Evolutionary conservation across 1,139 yeast species (phyloP).

Genomic region (Kurtzmaniella natalensis): DNA sequence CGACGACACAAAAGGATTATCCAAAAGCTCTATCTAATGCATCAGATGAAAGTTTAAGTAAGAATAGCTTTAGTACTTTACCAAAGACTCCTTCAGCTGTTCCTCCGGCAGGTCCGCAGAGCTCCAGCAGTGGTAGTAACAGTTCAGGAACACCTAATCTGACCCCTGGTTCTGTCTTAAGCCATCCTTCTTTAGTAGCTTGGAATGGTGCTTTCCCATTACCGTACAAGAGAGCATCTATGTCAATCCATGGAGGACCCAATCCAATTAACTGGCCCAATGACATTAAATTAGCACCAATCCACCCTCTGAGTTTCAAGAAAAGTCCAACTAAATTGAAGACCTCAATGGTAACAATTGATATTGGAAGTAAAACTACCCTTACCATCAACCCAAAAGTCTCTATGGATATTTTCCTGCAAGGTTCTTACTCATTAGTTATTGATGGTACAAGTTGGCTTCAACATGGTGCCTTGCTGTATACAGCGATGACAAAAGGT

Average conservation of each 20-base stretch:
- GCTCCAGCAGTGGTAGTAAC: constrained; percentile 1
- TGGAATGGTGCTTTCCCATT: background rate
- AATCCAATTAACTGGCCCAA: constrained; percentile 22
- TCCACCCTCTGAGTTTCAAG: constrained; percentile 14
- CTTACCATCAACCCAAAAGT: constrained; percentile 35
- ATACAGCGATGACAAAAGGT: constrained; percentile 39
- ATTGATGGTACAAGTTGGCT: constrained; percentile 40
- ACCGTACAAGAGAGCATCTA: constrained; percentile 1
- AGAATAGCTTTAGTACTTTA: no score
- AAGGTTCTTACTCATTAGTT: constrained; percentile 33
- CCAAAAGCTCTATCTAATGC: no score
- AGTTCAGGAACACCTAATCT: constrained; percentile 1
- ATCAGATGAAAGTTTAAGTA: no score
- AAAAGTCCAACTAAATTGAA: background rate
- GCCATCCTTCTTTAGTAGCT: background rate
- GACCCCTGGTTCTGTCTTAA: constrained; percentile 1
- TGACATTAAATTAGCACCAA: constrained; percentile 28
- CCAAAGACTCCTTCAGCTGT: constrained; percentile 2
- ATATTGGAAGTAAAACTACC: background rate
- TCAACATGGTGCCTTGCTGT: constrained; percentile 40
- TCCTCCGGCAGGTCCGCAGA: background rate
- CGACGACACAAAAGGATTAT: no score
- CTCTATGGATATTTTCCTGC: constrained; percentile 29
- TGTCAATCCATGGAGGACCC: background rate
- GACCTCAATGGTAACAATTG: background rate